Evolutionary conservation across 2,329 filamentous ascomycete genomes (phyloP).

Genomic region (Zasmidium citrigriseum): DNA sequence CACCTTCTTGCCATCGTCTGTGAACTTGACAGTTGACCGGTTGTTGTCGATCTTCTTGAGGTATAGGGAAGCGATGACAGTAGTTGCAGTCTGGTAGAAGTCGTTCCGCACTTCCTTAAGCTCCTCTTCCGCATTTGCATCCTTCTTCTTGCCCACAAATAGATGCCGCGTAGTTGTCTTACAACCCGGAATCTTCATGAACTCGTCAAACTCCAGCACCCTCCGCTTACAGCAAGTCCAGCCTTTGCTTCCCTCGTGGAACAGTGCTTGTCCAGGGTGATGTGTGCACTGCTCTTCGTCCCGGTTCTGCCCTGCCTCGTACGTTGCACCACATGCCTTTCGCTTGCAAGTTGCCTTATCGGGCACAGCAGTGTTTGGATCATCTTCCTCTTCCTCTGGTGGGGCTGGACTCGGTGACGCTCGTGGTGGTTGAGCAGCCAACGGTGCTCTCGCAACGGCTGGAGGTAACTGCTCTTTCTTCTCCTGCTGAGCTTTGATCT

Average conservation of each 20-base stretch:
- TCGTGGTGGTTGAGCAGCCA: slow-evolving; percentile 31
- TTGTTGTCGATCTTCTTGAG: slow-evolving; percentile 95
- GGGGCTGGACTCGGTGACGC: slow-evolving; percentile 56
- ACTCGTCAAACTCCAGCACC: slow-evolving; percentile 96
- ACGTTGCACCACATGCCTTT: slow-evolving; percentile 69
- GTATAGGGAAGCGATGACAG: slow-evolving; percentile 89
- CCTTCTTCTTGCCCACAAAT: slow-evolving; percentile 73
- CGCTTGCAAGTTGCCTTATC: slow-evolving; percentile 76
- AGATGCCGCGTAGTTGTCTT: slow-evolving; percentile 78
- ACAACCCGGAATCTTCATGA: slow-evolving; percentile 93
- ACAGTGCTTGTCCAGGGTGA: slow-evolving; percentile 87
- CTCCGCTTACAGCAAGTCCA: slow-evolving; percentile 96
- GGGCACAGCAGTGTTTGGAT: slow-evolving; percentile 71
- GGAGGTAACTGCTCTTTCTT: slow-evolving; percentile 28
- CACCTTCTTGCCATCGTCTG: slow-evolving; percentile 56
- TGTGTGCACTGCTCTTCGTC: slow-evolving; percentile 79
- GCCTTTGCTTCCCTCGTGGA: slow-evolving; percentile 97
- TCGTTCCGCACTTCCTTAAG: slow-evolving; percentile 83
- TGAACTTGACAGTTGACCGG: slow-evolving; percentile 71
- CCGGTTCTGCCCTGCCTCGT: slow-evolving; percentile 61
- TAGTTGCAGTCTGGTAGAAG: slow-evolving; percentile 88
- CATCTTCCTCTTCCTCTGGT: slow-evolving; percentile 81
- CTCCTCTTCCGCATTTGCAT: slow-evolving; percentile 66
- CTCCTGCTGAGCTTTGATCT: slow-evolving; percentile 31
- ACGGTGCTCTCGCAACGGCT: slow-evolving; percentile 29